Conservation (phyloP, 1,284 basidiomycete genomes). For the Pyrrhoderma noxium region DNA sequence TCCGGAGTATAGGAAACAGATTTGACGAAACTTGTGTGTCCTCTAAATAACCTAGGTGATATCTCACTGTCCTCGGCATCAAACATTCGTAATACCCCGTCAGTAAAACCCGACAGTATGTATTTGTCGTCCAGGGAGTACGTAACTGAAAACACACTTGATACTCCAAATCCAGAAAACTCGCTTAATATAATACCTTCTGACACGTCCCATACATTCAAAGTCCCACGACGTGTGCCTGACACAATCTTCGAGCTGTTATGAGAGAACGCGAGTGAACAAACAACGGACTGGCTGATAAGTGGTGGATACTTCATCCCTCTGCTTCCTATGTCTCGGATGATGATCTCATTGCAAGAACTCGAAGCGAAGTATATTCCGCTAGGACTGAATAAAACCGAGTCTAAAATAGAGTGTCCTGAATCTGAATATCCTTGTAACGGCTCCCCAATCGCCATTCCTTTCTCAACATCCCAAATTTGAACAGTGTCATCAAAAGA, state of each 20-base stretch:
- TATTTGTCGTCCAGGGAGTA: background rate
- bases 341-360: background rate
- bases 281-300: no score
- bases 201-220: no score
- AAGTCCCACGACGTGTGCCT: no score
- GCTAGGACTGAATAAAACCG: background rate
- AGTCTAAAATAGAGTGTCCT: no score
- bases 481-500: background rate
- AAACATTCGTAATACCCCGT: no score
- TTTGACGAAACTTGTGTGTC: background rate
- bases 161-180: background rate
- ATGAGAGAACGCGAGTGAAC: background rate
- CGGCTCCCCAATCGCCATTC: background rate
- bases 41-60: background rate
- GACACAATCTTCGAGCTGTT: no score
- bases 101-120: no score
- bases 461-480: background rate
- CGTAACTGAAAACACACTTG: background rate
- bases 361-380: conserved; percentile 1
- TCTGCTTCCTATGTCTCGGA: background rate
- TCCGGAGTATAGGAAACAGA: conserved; percentile 4
- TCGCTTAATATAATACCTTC: background rate
- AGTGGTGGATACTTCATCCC: background rate
- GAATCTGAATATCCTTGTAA: background rate
- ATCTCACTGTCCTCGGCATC: no score